phyloP scores from a whole-genome alignment of 768 basidiomycete species.

The Strobilomyces echinocephalus region DNA sequence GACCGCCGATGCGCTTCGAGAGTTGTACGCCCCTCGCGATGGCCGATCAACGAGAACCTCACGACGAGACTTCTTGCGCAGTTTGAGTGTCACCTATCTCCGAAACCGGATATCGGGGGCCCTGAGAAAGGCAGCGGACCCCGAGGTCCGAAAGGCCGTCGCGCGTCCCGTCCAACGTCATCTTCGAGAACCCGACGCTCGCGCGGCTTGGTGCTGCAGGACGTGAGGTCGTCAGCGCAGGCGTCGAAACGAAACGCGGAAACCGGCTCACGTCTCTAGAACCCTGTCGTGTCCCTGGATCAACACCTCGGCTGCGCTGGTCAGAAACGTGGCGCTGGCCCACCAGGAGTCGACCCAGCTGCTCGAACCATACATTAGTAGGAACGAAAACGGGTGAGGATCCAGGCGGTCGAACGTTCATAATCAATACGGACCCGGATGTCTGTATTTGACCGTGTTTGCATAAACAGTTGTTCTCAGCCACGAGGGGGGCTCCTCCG shows the following conservation, averaged over 20 bases:
- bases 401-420: neutral
- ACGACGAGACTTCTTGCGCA: neutral
- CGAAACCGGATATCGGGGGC: conserved; percentile 22
- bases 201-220: conserved; percentile 31
- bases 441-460: too few relatives aligned
- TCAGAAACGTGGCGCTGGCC: conserved; percentile 1
- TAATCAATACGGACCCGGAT: neutral
- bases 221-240: too few relatives aligned
- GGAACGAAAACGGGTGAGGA: neutral
- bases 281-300: too few relatives aligned
- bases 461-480: too few relatives aligned
- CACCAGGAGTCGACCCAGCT: conserved; percentile 8
- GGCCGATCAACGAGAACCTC: too few relatives aligned
- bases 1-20: conserved; percentile 15
- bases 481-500: too few relatives aligned
- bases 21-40: conserved; percentile 18
- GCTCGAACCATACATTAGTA: conserved; percentile 1
- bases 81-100: conserved; percentile 29
- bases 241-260: too few relatives aligned
- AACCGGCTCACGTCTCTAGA: too few relatives aligned
- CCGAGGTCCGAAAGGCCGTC: conserved; percentile 22
- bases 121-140: conserved; percentile 29
- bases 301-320: too few relatives aligned
- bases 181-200: conserved; percentile 40
- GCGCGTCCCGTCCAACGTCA: conserved; percentile 28